Evolutionary conservation across 1,284 basidiomycete species (phyloP).

Genomic region (Naganishia sp.): DNA sequence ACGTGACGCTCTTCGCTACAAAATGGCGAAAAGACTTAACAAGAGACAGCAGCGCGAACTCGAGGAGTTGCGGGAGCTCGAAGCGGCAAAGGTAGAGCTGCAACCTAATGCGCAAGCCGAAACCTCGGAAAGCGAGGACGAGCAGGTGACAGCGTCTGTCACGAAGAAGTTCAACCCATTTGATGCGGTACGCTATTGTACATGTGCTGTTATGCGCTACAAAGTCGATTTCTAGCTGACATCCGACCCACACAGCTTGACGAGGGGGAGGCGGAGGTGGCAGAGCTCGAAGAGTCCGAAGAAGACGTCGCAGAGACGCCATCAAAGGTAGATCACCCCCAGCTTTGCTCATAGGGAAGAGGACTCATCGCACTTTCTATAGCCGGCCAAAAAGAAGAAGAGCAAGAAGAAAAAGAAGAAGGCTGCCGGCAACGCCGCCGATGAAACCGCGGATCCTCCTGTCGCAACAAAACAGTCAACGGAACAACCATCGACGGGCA

Average conservation of each 20-base stretch:
- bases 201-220: constrained; percentile 2
- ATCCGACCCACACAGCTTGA: constrained; percentile 37
- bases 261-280: constrained; percentile 39
- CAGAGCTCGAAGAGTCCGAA: constrained; percentile 41
- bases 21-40: constrained; percentile 60
- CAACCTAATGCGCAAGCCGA: constrained; percentile 40
- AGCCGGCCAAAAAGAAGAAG: constrained; percentile 42
- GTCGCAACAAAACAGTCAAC: too few relatives aligned
- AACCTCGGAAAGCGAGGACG: constrained; percentile 43
- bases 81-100: constrained; percentile 39
- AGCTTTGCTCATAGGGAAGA: constrained; percentile 1
- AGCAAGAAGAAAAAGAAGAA: constrained; percentile 61
- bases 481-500: too few relatives aligned
- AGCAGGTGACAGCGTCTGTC: constrained; percentile 40
- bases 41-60: constrained; percentile 82
- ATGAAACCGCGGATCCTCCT: too few relatives aligned
- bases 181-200: constrained; percentile 59
- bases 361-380: neutral
- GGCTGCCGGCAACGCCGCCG: constrained; percentile 20
- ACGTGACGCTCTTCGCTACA: neutral
- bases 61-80: constrained; percentile 62
- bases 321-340: constrained; percentile 35
- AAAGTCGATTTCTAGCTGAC: neutral
- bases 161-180: constrained; percentile 55
- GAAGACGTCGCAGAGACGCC: constrained; percentile 54